Evolutionary conservation across 495 filamentous ascomycete genomes (phyloP), one percentile per base, ranked within the genome.

Genomic region (Xanthoparmelia taractica): DNA sequence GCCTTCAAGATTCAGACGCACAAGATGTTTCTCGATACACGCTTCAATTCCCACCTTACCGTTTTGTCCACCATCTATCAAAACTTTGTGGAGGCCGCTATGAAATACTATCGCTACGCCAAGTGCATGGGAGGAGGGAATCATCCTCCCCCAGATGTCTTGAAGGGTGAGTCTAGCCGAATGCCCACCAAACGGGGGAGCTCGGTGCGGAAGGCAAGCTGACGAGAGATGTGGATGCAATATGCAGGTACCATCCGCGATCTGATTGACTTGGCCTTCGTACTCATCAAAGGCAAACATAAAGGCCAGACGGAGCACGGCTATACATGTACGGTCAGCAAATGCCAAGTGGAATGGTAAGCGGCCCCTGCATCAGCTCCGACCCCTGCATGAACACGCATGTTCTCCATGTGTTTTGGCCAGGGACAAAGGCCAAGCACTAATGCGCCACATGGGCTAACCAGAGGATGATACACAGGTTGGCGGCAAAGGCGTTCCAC

Each of bases 1-100:
- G 78, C 87, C 0, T 90, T 97, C 77, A 92, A 94, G 70, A 86
- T 92, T 52, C 90, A 94, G 66, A 84, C 89, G 60, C 87, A 95
- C 67, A 79, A 86, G 37, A 95, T 96, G 87, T 92, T 93, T 72
- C 86, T 94, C 62, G 92, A 96, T 70, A 90, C 89, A 5, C 74
- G 77, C 7, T 87, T 92, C 75, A 97, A 97, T 71, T 84, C 85
- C 8, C 67, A 81, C 2, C 54, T 68, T 2, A 88, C 84, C 0
- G 89, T 93, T 6, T 75, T 95, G 6, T 72, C 73, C 8, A 96
- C 93, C 68, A 74, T 95, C 18, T 86, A 92, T 71, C 75, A 83
- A 7, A 86, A 83, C 43, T 92, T 96, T 63, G 61, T 80, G 37
- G 90, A 92, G 63, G 80, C 87, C 5, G 92, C 90, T 2, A 87